Evolutionary conservation across 495 filamentous ascomycete species (phyloP), one percentile per base, ranked within the genome.

Genomic region (Neurospora terricola): DNA sequence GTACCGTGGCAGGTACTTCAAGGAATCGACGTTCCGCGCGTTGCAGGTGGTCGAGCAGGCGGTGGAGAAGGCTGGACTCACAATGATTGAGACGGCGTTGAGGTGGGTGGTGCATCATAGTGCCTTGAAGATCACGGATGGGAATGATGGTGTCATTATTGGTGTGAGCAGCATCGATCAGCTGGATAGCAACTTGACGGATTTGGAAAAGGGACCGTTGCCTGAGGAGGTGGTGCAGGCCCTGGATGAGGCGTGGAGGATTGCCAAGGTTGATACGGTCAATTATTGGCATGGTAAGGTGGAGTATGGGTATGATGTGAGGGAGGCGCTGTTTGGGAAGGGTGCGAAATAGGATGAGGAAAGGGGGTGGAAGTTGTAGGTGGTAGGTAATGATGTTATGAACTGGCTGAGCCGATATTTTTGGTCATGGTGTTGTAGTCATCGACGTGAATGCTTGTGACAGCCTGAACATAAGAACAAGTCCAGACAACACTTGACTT

Each of bases 131-230:
- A 86, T 96, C 73, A 88, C 86, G 72, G 87, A 87, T 69, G 92
- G 92, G 12, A 89, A 90, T 72, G 94, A 97, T 78, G 94, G 94
- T 0, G 84, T 97, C 21, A 87, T 97, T 70, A 87, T 97, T 69
- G 94, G 94, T 5, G 88, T 96, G 6, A 92, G 89, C 73, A 93
- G 87, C 75, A 83, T 91, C 72, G 83, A 86, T 34, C 94, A 97
- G 81, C 82, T 98, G 30, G 87, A 92, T 77, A 81, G 83, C 68
- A 97, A 98, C 76, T 83, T 98, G 68, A 84, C 86, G 39, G 88
- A 92, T 75, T 79, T 96, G 4, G 92, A 96, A 82, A 97, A 96
- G 83, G 93, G 93, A 0, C 94, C 94, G 12, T 82, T 98, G 69
- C 94, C 94, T 0, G 88, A 94, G 62, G 94, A 96, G 69, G 91